phyloP scores from a whole-genome alignment of 2,329 filamentous ascomycete genomes.

The Epichloe elymi region DNA sequence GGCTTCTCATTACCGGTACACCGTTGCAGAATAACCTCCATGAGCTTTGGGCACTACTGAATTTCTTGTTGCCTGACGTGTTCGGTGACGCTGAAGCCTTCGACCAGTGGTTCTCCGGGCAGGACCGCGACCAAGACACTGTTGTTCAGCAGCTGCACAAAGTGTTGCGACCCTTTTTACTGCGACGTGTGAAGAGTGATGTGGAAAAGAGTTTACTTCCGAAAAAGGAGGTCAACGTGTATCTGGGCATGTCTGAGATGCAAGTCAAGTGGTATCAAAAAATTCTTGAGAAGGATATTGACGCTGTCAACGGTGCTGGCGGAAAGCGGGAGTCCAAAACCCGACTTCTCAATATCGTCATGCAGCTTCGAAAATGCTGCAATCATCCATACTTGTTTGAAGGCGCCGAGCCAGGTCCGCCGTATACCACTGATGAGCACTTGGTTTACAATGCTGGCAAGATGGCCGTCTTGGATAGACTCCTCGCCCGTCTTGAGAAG shows the following conservation, averaged over 20 bases:
- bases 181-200: conserved; percentile 92
- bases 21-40: conserved; percentile 96
- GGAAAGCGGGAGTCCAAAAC: conserved; percentile 98
- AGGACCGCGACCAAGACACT: conserved; percentile 82
- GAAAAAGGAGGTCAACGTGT: conserved; percentile 95
- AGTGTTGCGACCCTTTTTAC: conserved; percentile 81
- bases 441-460: conserved; percentile 87
- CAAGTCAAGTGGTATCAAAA: conserved; percentile 99
- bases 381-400: conserved; percentile 98
- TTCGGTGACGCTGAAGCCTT: conserved; percentile 96
- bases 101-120: conserved; percentile 92
- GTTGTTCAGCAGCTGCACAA: conserved; percentile 93
- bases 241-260: conserved; percentile 98
- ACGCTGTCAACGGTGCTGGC: conserved; percentile 91
- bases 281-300: conserved; percentile 97
- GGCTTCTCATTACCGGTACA: conserved; percentile 89
- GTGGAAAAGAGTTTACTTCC: conserved; percentile 95
- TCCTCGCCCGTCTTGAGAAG: conserved; percentile 67
- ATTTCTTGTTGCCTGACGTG: conserved; percentile 95
- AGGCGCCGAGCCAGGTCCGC: conserved; percentile 89
- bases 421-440: conserved; percentile 97
- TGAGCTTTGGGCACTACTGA: conserved; percentile 93
- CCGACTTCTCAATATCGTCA: conserved; percentile 91
- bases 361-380: conserved; percentile 98
- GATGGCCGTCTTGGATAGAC: conserved; percentile 92